Evolutionary conservation across 495 filamentous ascomycete species (phyloP), one percentile per base, ranked within the genome.

Genomic region (Penicillium daleae): DNA sequence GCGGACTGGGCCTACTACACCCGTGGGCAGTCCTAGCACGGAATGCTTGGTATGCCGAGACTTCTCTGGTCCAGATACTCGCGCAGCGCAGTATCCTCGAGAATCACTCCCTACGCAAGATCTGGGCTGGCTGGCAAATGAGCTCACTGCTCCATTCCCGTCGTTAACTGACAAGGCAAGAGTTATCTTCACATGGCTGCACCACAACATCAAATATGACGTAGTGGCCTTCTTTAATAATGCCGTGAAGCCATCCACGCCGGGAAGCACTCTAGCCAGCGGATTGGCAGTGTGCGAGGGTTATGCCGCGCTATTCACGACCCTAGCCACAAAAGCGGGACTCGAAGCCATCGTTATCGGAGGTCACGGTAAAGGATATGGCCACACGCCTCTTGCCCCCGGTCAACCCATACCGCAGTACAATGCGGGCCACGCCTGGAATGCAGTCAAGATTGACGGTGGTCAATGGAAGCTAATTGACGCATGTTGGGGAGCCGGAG

Each of bases 391-490:
- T 27, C 73, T 89, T 0, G 68, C 74, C 22, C 80, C 83, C 0
- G 88, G 87, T 5, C 75, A 86, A 13, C 70, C 79, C 0, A 56
- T 86, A 0, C 92, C 93, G 1, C 81, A 86, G 0, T 82, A 87
- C 62, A 66, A 80, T 0, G 73, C 75, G 4, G 85, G 83, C 44
- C 92, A 99, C 75, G 95, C 95, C 7, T 99, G 95, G 95, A 98
- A 94, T 68, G 95, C 89, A 0, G 90, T 97, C 19, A 84, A 85
- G 50, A 92, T 97, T 58, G 93, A 96, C 62, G 82, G 87, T 42
- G 89, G 89, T 2, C 85, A 88, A 61, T 99, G 94, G 94, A 97
- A 97, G 74, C 82, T 98, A 4, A 80, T 98, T 40, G 95, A 99
- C 67, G 63, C 87, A 3, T 97, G 95, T 72, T 99, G 95, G 95